Percentiles rank a stretch among this genome's conserved stretches.
Evolutionary conservation across 2,329 filamentous ascomycete species (phyloP).

Genomic region (Cercospora brassicicola): DNA sequence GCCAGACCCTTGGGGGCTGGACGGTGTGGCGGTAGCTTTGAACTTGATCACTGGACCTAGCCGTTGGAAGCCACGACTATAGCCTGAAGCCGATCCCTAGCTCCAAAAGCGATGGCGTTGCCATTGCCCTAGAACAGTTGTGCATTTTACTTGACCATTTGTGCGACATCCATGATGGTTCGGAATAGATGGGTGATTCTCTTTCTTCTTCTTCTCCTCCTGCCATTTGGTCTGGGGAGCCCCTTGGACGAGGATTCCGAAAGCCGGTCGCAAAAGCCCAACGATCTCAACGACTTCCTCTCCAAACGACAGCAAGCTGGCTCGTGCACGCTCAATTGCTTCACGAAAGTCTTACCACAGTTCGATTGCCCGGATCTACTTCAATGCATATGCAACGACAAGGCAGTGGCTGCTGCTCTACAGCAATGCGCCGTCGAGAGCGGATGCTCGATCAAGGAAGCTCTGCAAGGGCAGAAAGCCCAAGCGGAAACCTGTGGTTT

Average conservation of each 20-base stretch:
- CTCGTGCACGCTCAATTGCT: constrained; percentile 8
- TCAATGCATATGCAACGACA: constrained; percentile 11
- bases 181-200: neutral
- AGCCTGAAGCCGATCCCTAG: neutral
- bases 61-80: neutral
- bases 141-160: neutral
- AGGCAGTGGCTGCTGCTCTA: constrained; percentile 1
- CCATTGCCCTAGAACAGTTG: neutral
- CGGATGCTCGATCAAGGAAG: constrained; percentile 8
- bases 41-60: neutral
- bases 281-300: neutral
- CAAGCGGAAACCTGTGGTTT: constrained; percentile 11
- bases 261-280: neutral
- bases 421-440: constrained; percentile 5
- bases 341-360: constrained; percentile 2
- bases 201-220: neutral
- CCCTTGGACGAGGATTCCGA: too few relatives aligned
- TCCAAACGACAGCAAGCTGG: neutral
- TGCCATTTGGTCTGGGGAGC: neutral
- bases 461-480: neutral
- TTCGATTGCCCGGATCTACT: constrained; percentile 13
- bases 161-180: neutral
- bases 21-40: neutral
- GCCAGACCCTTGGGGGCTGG: neutral
- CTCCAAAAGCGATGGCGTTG: neutral